Percentiles rank a stretch among this genome's conserved stretches.
Evolutionary conservation across 805 yeast genomes (phyloP).

Genomic region (Metschnikowia anglica): DNA sequence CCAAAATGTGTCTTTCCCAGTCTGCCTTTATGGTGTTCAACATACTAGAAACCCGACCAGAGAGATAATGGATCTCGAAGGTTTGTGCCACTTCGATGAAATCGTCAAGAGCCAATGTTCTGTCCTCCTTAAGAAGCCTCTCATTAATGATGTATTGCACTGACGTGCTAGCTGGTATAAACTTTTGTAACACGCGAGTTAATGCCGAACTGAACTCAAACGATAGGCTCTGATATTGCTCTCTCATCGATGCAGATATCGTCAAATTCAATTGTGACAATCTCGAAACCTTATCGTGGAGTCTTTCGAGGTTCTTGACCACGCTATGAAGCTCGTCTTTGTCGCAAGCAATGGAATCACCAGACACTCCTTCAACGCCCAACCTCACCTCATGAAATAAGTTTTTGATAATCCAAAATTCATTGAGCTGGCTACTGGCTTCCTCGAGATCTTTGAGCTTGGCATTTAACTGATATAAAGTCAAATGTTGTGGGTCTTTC

Average conservation of each 20-base stretch:
- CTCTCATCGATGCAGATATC: slow-evolving; percentile 8
- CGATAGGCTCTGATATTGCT: slow-evolving; percentile 3
- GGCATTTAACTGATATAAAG: slow-evolving; percentile 18
- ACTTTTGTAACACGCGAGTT: slow-evolving; percentile 6
- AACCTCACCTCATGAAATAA: slow-evolving; percentile 25
- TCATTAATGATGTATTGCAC: slow-evolving; percentile 3
- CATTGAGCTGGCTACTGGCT: slow-evolving; percentile 21
- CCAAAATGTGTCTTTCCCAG: slow-evolving; percentile 18
- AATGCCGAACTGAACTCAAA: slow-evolving; percentile 7
- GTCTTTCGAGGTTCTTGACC: slow-evolving; percentile 21
- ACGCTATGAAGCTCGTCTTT: slow-evolving; percentile 23
- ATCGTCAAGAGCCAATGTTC: slow-evolving; percentile 1
- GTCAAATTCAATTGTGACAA: slow-evolving; percentile 17
- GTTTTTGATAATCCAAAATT: slow-evolving; percentile 29
- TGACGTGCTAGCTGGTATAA: slow-evolving; percentile 8
- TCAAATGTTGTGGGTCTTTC: slow-evolving; percentile 5
- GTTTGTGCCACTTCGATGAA: slow-evolving; percentile 7
- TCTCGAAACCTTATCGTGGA: slow-evolving; percentile 16
- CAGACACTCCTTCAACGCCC: slow-evolving; percentile 16
- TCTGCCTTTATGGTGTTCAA: slow-evolving; percentile 6
- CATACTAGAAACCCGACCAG: slow-evolving; percentile 7
- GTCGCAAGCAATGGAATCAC: slow-evolving; percentile 11
- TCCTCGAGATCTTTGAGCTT: slow-evolving; percentile 15
- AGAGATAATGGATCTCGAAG: slow-evolving; percentile 14
- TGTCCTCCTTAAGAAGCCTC: neutral